phyloP scores from a whole-genome alignment of 192 early-diverging fungal genomes.

The Backusella sp. region DNA sequence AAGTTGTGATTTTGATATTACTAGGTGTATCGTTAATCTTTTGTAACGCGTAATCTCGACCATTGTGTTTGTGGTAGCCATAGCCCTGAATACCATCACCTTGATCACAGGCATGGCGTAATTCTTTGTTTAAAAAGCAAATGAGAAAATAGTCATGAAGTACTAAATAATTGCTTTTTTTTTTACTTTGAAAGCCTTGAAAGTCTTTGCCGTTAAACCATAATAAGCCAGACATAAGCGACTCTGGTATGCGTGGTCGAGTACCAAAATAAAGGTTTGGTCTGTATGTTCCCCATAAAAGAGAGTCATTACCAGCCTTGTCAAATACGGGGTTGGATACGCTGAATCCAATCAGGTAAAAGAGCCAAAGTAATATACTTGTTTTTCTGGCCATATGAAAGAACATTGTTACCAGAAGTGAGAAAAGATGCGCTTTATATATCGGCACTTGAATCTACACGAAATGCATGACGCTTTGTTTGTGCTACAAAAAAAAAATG shows the following conservation, averaged over 20 bases:
- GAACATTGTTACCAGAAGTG: neutral
- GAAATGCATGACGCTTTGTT: neutral
- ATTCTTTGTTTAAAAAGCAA: constrained; percentile 28
- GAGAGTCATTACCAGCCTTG: constrained; percentile 30
- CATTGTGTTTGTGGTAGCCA: constrained; percentile 86
- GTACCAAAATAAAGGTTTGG: constrained; percentile 95
- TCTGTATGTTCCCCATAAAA: constrained; percentile 89
- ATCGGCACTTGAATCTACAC: neutral
- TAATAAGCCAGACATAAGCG: constrained; percentile 87
- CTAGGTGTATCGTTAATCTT: constrained; percentile 60
- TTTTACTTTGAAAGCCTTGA: constrained; percentile 52
- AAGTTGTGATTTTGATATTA: constrained; percentile 68
- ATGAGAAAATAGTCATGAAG: neutral
- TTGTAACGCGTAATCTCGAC: constrained; percentile 77
- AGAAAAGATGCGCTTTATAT: neutral
- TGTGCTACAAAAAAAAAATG: neutral
- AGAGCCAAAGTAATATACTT: neutral
- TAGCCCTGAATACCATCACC: constrained; percentile 79
- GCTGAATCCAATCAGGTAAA: neutral
- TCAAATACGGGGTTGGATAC: neutral
- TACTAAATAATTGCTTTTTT: too few relatives aligned
- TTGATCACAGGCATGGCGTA: constrained; percentile 90
- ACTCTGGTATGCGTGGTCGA: constrained; percentile 68
- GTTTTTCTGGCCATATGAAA: neutral
- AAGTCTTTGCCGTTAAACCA: constrained; percentile 80